Percentiles rank a stretch among this genome's conserved stretches.
Conservation (phyloP, 2,329 filamentous ascomycete genomes). For the Penicillium brasilianum region DNA sequence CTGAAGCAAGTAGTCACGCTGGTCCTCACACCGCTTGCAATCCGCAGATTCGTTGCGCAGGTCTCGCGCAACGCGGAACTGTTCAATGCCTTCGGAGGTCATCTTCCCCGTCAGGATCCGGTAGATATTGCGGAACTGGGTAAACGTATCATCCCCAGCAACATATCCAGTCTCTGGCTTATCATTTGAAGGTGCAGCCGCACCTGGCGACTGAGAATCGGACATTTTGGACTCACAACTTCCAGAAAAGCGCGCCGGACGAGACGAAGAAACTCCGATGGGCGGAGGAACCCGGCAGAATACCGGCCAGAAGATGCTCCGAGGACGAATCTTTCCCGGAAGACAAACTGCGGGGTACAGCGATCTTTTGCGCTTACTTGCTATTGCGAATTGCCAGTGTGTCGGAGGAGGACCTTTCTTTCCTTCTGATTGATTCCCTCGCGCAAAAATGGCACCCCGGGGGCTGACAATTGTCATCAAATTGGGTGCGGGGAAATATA, state of each 20-base stretch:
- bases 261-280: constrained; percentile 35
- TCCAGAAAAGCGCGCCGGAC: constrained; percentile 10
- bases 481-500: constrained; percentile 42
- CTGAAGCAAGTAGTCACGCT: constrained; percentile 81
- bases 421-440: constrained; percentile 1
- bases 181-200: constrained; percentile 26
- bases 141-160: constrained; percentile 49
- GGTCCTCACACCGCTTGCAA: constrained; percentile 78
- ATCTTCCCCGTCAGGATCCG: constrained; percentile 76
- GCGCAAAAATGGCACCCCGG: constrained; percentile 30
- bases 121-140: constrained; percentile 83
- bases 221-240: constrained; percentile 34
- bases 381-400: constrained; percentile 1
- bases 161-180: constrained; percentile 44
- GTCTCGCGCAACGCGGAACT: constrained; percentile 80
- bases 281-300: constrained; percentile 42
- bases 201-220: constrained; percentile 33
- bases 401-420: background rate
- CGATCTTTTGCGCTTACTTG: constrained; percentile 4
- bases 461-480: constrained; percentile 48
- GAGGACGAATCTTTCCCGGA: constrained; percentile 16
- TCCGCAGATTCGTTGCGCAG: constrained; percentile 75
- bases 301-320: constrained; percentile 15
- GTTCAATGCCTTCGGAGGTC: constrained; percentile 68
- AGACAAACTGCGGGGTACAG: constrained; percentile 12